A percentile compares a stretch with the other conserved stretches of the same genome.
phyloP scores from a whole-genome alignment of 495 filamentous ascomycete genomes.

The Aspergillus ostianus region DNA sequence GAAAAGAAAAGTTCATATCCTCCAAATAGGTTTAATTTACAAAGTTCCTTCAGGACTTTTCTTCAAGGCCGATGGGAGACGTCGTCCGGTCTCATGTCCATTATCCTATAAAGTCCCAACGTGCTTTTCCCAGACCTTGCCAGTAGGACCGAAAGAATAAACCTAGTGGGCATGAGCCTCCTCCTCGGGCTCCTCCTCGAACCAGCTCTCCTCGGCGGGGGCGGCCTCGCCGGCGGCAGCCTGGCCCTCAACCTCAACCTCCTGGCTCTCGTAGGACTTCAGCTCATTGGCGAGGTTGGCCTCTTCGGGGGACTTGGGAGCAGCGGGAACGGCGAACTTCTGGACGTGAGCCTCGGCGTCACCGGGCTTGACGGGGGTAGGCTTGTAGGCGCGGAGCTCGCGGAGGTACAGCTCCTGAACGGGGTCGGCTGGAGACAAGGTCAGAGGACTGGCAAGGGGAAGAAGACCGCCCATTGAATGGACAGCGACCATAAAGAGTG shows the following conservation, averaged over 20 bases:
- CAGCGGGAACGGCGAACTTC: conserved; percentile 74
- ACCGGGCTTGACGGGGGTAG: conserved; percentile 72
- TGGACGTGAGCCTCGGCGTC: conserved; percentile 91
- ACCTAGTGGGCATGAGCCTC: conserved; percentile 49
- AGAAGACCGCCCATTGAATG: conserved; percentile 12
- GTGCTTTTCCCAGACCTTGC: conserved; percentile 29
- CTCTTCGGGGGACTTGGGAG: conserved; percentile 88
- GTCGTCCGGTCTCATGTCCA: conserved; percentile 25
- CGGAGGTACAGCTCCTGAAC: conserved; percentile 96
- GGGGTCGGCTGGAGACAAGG: conserved; percentile 68
- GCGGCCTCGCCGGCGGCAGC: conserved; percentile 52
- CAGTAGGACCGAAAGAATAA: conserved; percentile 23
- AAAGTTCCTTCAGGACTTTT: conserved; percentile 33
- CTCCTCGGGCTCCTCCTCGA: conserved; percentile 63
- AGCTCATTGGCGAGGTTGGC: conserved; percentile 83
- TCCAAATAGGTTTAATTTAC: conserved; percentile 48
- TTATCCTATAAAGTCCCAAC: conserved; percentile 25
- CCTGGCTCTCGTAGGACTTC: conserved; percentile 87
- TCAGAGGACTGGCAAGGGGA: conserved; percentile 13
- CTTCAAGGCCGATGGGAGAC: conserved; percentile 29
- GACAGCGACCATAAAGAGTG: neutral
- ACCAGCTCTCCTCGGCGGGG: conserved; percentile 67
- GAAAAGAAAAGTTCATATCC: conserved; percentile 34
- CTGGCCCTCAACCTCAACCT: conserved; percentile 93
- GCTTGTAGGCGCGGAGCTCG: conserved; percentile 92